phyloP scores from a whole-genome alignment of 2,329 filamentous ascomycete species.

The Fusarium phyllophilum region DNA sequence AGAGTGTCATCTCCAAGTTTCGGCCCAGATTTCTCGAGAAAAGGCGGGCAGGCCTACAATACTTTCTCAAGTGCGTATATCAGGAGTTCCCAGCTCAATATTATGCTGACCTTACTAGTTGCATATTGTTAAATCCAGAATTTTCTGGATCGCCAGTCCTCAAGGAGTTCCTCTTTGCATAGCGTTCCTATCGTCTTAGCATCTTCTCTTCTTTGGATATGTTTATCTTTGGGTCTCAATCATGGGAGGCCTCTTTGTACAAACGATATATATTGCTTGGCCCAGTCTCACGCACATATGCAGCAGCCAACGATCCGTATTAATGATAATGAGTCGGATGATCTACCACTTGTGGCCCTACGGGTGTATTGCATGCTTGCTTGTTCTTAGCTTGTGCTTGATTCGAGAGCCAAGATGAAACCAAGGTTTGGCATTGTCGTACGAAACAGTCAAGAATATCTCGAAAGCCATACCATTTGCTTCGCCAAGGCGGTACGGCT shows the following conservation, averaged over 20 bases:
- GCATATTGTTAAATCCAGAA: constrained; percentile 90
- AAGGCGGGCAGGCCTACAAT: constrained; percentile 82
- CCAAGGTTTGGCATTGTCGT: constrained; percentile 5
- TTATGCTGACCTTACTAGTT: constrained; percentile 62
- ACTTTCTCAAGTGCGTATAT: constrained; percentile 85
- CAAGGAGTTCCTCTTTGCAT: constrained; percentile 87
- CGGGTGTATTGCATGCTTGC: neutral
- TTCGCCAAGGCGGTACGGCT: constrained; percentile 20
- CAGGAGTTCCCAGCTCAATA: neutral
- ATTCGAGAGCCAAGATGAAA: constrained; percentile 1
- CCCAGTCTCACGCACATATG: constrained; percentile 27
- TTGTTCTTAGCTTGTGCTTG: neutral
- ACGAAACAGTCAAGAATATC: neutral
- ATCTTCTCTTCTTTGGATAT: constrained; percentile 38
- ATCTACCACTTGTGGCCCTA: constrained; percentile 6
- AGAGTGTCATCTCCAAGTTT: constrained; percentile 90
- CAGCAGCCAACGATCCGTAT: constrained; percentile 20
- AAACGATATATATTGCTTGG: constrained; percentile 33
- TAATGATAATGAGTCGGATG: constrained; percentile 46
- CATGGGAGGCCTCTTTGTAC: constrained; percentile 36
- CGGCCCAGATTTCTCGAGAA: constrained; percentile 86
- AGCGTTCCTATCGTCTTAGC: constrained; percentile 37
- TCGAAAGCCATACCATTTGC: neutral
- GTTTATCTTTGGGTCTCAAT: constrained; percentile 21
- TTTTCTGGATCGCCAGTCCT: constrained; percentile 91